Evolutionary conservation across 2,329 filamentous ascomycete species (phyloP), one percentile per base, ranked within the genome.

Genomic region (Penicillium decumbens): DNA sequence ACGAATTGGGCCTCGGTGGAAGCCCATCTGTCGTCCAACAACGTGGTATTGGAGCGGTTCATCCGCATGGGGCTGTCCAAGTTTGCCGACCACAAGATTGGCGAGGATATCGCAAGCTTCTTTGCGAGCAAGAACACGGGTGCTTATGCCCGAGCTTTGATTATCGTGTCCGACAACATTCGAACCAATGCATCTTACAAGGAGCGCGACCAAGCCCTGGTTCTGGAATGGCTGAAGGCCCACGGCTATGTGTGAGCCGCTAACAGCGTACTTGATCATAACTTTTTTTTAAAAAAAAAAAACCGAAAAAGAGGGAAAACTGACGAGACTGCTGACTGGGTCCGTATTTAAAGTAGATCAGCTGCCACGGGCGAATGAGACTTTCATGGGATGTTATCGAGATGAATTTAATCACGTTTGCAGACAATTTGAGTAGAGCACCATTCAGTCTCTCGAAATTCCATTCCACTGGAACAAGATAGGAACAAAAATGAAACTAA

Each of bases 1-100:
- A 77, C 80, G 38, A 85, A 95, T 73, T 98, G 92, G 88, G 77
- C 82, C 27, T 76, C 80, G 30, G 80, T 95, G 39, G 79, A 84
- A 45, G 74, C 81, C 52, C 87, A 86, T 69, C 78, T 97, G 47
- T 83, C 81, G 67, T 77, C 78, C 37, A 96, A 96, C 73, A 87
- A 89, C 55, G 86, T 96, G 27, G 82, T 96, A 3, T 77, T 96
- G 13, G 92, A 98, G 72, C 84, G 92, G 41, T 95, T 95, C 72
- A 75, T 98, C 61, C 84, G 88, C 60, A 77, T 87, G 59, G 84
- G 84, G 39, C 75, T 98, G 59, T 82, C 82, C 63, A 87, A 88
- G 65, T 97, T 95, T 67, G 82, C 88, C 3, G 84, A 89, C 60
- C 73, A 77, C 12, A 79, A 80, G 55, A 78, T 82, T 13, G 80